Percentiles rank a stretch among this genome's conserved stretches.
Evolutionary conservation across 805 yeast species (phyloP).

Genomic region (Saccharomycopsis lassenensis): DNA sequence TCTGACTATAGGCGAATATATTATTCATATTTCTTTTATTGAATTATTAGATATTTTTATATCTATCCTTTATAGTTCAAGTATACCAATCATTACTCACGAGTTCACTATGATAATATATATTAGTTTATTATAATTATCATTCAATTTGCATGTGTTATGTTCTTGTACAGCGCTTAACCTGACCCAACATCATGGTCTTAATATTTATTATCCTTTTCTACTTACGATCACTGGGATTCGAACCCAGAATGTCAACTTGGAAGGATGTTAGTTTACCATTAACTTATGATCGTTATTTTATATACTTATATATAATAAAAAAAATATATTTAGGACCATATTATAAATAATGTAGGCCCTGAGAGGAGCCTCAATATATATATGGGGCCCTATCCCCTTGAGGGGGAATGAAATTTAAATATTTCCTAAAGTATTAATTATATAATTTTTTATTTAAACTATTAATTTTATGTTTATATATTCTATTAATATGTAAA

Average conservation of each 20-base stretch:
- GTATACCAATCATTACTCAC: conserved; percentile 19
- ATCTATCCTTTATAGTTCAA: conserved; percentile 16
- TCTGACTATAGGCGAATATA: conserved; percentile 16
- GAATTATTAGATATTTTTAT: conserved; percentile 1
- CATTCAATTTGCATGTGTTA: conserved; percentile 20
- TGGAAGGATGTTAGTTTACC: conserved; percentile 17
- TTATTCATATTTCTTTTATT: conserved; percentile 5
- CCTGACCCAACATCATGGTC: conserved; percentile 21
- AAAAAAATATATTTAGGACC: neutral
- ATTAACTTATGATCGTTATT: conserved; percentile 12
- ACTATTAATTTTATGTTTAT: conserved; percentile 11
- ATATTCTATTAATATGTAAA: conserved; percentile 18
- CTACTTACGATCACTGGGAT: conserved; percentile 15
- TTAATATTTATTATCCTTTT: conserved; percentile 9
- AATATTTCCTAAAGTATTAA: too few relatives aligned
- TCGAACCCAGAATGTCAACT: conserved; percentile 16
- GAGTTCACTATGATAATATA: conserved; percentile 18
- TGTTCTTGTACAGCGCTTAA: conserved; percentile 19
- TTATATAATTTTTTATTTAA: conserved; percentile 8
- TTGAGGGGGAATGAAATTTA: too few relatives aligned
- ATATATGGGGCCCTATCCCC: too few relatives aligned
- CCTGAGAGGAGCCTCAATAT: too few relatives aligned
- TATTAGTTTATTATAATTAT: conserved; percentile 8
- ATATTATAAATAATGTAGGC: too few relatives aligned
- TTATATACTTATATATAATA: neutral